Conservation (phyloP, 495 filamentous ascomycete species). For the Neurospora sp. region DNA sequence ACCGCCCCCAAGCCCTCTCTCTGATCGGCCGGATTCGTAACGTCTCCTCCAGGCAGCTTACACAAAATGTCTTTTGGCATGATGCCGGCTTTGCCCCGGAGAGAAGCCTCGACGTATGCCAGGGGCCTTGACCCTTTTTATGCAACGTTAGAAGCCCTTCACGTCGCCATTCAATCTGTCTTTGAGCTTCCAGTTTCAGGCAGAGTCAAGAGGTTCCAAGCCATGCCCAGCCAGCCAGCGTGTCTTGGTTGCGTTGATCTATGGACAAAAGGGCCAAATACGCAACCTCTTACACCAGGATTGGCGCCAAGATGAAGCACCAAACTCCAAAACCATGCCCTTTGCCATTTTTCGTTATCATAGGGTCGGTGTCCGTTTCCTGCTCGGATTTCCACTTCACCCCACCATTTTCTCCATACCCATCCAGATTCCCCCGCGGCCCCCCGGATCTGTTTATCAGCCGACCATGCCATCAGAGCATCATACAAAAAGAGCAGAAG, state of each 20-base stretch:
- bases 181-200: background rate
- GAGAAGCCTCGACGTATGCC: background rate
- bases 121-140: background rate
- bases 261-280: background rate
- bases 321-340: background rate
- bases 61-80: background rate
- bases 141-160: background rate
- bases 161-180: background rate
- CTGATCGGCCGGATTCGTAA: background rate
- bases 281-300: background rate
- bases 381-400: background rate
- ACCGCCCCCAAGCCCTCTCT: slow-evolving; percentile 18
- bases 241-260: background rate
- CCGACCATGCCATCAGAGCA: background rate
- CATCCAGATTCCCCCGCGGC: background rate
- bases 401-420: background rate
- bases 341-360: background rate
- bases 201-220: background rate
- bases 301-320: background rate
- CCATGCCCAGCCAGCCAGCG: background rate
- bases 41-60: background rate
- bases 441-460: background rate
- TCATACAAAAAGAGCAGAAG: background rate
- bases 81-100: background rate
- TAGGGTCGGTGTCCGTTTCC: background rate